Base-by-base conservation (phyloP, 768 basidiomycete species). In the Tylopilus sp. region DNA sequence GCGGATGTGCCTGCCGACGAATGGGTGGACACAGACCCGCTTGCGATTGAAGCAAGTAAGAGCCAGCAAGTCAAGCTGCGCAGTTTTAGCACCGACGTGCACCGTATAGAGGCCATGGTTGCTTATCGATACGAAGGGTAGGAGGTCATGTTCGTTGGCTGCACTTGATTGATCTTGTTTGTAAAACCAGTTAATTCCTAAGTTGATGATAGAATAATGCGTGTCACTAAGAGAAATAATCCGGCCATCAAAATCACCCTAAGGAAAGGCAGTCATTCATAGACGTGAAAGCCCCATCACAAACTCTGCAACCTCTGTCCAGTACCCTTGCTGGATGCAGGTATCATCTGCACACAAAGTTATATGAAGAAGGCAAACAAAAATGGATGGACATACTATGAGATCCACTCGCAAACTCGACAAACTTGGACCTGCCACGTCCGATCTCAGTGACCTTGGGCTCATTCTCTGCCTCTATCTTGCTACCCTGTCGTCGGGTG, bases 51-150 rank as follows among this genome's bases (percentile, higher is more conserved):
- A 71, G 86, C 92, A 17, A 86, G 89, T 62, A 94, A 95, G 73
- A 90, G 86, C 66, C 89, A 91, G 64, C 89, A 91, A 63, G 89
- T 99, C 69, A 93, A 97, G 71, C 79, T 99, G 73, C 77, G 95
- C 60, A 94, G 83, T 65, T 99, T 98, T 72, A 95, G 91, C 69
- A 99, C 97, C 4, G 95, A 98, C 69, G 83, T 95, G n/a, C 97
- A 99, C 67, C 83, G 91, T 50, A 91, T 99, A 65, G 91, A 98
- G 68, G 93, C 95, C 6, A 91, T 98, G 90, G 95, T 98, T 42
- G 94, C 95, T 5, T 98, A 98, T 75, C 82, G 94, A 33, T 94
- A 93, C 56, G 93, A 92, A 52, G 88, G 88, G 58, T 90, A 75
- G 65, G 48, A 10, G 6, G 22, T 49, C 48, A 21, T 23, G 15